Conservation (phyloP, 2,329 filamentous ascomycete species). For the Alternaria sp. region DNA sequence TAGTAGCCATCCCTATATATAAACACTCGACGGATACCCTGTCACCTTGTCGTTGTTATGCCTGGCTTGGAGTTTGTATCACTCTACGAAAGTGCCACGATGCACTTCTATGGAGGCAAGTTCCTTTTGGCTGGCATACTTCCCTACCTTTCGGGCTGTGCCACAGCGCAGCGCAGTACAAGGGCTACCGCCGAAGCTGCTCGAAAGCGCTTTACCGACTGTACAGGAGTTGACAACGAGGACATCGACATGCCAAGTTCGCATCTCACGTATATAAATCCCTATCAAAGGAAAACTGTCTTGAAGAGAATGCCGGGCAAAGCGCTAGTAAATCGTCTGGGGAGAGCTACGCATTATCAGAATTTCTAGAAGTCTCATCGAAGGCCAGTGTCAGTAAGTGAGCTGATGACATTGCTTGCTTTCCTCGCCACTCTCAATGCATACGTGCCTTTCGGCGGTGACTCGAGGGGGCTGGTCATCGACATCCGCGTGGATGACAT, state of each 20-base stretch:
- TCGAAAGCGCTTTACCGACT: neutral
- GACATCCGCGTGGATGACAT: neutral
- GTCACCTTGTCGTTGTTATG: neutral
- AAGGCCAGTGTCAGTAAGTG: neutral
- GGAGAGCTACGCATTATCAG: neutral
- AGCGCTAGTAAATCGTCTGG: neutral
- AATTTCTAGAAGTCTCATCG: neutral
- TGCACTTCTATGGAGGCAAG: rapidly evolving
- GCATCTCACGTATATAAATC: neutral
- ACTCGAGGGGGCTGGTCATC: neutral
- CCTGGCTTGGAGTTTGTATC: neutral
- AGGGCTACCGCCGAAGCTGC: neutral
- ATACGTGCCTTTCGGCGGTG: too few species aligned
- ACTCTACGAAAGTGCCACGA: neutral
- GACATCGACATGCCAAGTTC: neutral
- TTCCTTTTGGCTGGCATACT: neutral
- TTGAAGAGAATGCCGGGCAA: neutral
- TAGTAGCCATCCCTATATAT: neutral
- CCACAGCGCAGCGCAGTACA: neutral
- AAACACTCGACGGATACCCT: neutral
- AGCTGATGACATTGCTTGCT: neutral
- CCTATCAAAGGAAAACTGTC: neutral
- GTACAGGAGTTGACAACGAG: neutral
- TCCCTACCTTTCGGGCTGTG: neutral
- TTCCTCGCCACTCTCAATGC: neutral